phyloP scores from a whole-genome alignment of 495 filamentous ascomycete genomes.

The Tuber magnatum region DNA sequence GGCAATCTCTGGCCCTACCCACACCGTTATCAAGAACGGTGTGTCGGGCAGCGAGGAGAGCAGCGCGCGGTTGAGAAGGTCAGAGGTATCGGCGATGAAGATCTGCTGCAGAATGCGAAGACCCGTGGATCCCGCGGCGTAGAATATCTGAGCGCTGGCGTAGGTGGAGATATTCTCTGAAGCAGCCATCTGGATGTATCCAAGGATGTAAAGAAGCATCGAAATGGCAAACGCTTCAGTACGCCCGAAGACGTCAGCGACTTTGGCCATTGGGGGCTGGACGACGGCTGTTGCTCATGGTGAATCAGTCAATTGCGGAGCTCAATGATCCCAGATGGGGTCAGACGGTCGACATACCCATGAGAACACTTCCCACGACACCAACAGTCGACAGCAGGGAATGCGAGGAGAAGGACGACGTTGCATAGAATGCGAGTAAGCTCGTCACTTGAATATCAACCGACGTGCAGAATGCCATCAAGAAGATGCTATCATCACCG shows the following conservation, averaged over 20 bases:
- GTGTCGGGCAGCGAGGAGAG: slow-evolving; percentile 54
- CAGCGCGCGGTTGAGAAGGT: slow-evolving; percentile 59
- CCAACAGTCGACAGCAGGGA: slow-evolving; percentile 54
- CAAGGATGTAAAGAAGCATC: slow-evolving; percentile 49
- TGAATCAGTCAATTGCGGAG: background rate
- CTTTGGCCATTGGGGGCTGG: slow-evolving; percentile 63
- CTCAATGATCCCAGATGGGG: background rate
- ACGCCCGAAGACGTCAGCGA: slow-evolving; percentile 62
- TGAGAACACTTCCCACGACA: slow-evolving; percentile 51
- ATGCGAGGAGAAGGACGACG: slow-evolving; percentile 53
- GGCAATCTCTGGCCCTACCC: slow-evolving; percentile 56
- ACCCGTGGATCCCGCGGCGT: slow-evolving; percentile 59
- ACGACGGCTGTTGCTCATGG: slow-evolving; percentile 48
- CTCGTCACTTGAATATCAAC: slow-evolving; percentile 48
- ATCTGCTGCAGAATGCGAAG: slow-evolving; percentile 62
- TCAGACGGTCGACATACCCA: slow-evolving; percentile 37
- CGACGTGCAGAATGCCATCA: slow-evolving; percentile 47
- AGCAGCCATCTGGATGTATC: slow-evolving; percentile 60
- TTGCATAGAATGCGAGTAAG: slow-evolving; percentile 46
- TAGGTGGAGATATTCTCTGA: slow-evolving; percentile 60
- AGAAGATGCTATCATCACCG: slow-evolving; percentile 24
- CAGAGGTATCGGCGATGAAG: slow-evolving; percentile 66
- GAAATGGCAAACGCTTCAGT: slow-evolving; percentile 58
- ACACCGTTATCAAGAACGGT: slow-evolving; percentile 58
- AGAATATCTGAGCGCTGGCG: slow-evolving; percentile 61